A percentile compares a stretch with the other conserved stretches of the same genome.
These are phyloP conservation scores for Keqinozyma sinolaborantium DNA, from an alignment of 1,139 yeast species.

Conservation along the genomic window DNA sequence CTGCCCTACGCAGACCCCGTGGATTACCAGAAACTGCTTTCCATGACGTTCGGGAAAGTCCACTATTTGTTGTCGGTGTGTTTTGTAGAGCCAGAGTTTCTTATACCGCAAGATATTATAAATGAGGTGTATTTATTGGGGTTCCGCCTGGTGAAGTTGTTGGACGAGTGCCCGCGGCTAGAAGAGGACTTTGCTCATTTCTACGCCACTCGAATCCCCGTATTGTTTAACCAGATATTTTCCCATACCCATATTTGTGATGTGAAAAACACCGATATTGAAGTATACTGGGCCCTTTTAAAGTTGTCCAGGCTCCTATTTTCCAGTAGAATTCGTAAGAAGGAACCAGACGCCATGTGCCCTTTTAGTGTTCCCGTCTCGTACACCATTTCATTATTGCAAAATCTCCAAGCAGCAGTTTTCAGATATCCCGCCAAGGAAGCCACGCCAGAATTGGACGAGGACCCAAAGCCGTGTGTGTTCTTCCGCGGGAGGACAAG, in stretches of 20 bases:
- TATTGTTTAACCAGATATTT: too few relatives aligned
- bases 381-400: background rate
- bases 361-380: background rate
- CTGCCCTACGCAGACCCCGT: constrained; percentile 2
- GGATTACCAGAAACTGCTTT: constrained; percentile 12
- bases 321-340: too few relatives aligned
- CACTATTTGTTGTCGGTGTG: constrained; percentile 9
- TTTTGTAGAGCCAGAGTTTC: constrained; percentile 1
- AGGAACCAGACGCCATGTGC: too few relatives aligned
- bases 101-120: constrained; percentile 1
- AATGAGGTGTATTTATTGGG: constrained; percentile 9
- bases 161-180: constrained; percentile 6
- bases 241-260: too few relatives aligned
- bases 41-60: constrained; percentile 15
- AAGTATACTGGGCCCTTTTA: background rate
- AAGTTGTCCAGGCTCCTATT: background rate
- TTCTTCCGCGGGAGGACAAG: constrained; percentile 9
- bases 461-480: constrained; percentile 8
- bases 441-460: background rate
- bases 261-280: constrained; percentile 1
- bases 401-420: background rate
- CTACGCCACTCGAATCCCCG: constrained; percentile 3
- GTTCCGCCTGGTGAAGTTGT: constrained; percentile 8
- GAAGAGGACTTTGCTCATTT: constrained; percentile 9
- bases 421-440: background rate